Percentiles rank a stretch among this genome's conserved stretches.
Evolutionary conservation across 208 protist species (phyloP).

Genomic region (Crithidia sp.): DNA sequence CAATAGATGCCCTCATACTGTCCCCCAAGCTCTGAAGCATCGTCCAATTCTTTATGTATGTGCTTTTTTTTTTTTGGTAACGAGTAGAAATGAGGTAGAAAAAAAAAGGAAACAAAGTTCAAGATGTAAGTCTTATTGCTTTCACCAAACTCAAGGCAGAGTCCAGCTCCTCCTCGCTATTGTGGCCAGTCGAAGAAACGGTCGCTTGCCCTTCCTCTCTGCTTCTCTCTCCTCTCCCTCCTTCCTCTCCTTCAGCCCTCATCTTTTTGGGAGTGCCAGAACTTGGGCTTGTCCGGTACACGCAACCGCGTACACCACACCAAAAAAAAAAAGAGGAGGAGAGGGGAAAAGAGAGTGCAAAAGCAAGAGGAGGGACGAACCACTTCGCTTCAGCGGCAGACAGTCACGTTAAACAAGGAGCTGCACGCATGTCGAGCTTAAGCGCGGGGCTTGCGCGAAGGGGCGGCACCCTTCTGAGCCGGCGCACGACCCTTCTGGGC

Average conservation of each 20-base stretch:
- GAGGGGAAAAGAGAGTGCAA: neutral
- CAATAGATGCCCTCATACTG: too few relatives aligned
- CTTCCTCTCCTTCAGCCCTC: too few relatives aligned
- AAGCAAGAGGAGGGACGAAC: neutral
- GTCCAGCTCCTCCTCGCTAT: too few relatives aligned
- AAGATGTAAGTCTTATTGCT: neutral
- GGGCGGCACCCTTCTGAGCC: constrained; percentile 29
- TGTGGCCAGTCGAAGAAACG: too few relatives aligned
- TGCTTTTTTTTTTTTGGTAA: neutral
- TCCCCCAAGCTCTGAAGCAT: too few relatives aligned
- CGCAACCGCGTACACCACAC: too few relatives aligned
- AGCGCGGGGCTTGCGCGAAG: constrained; percentile 16
- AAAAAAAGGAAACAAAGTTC: neutral
- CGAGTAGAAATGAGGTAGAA: constrained; percentile 2
- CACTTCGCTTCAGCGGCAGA: too few relatives aligned
- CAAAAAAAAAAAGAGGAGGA: neutral
- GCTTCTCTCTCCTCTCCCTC: too few relatives aligned
- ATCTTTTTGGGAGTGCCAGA: too few relatives aligned
- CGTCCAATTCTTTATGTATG: neutral
- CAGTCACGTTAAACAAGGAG: too few relatives aligned
- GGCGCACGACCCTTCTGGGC: constrained; percentile 34
- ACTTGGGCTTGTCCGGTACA: too few relatives aligned
- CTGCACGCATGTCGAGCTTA: neutral
- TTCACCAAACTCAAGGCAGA: neutral
- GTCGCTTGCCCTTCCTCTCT: too few relatives aligned